Evolutionary conservation across 495 filamentous ascomycete species (phyloP), one percentile per base, ranked within the genome.

Genomic region (Antarctomyces pellizariae): DNA sequence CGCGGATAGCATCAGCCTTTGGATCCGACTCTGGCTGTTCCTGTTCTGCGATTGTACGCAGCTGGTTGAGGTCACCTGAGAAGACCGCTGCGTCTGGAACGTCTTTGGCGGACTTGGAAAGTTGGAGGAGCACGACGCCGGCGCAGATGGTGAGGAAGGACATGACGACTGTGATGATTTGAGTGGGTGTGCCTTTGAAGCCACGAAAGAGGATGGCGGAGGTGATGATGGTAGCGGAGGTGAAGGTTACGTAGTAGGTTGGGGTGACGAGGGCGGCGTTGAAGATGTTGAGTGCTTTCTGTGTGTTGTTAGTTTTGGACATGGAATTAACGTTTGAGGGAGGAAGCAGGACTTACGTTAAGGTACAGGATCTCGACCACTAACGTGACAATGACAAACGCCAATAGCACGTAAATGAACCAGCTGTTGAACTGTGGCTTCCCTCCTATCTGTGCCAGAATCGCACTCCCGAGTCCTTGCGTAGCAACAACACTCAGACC

Each of bases 211-310:
- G 56, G 13, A 97, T 67, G 4, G 83, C 78, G 0, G 80, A 92
- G 5, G 79, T 84, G 33, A 95, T 65, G 36, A 97, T 92, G 3
- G 86, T 97, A 9, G 78, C 68, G 39, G 69, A 86, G 23, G 86
- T 97, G 48, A 97, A 97, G 55, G 78, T 82, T 34, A 97, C 86
- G 44, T 97, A 97, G 50, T 97, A 97, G 3, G 86, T 97, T 0
- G 86, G 86, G 0, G 86, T 97, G 28, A 97, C 86, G 32, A 97
- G 63, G 1, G 86, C 86, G 16, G 86, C 89, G 43, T 97, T 97
- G 58, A 86, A 97, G 24, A 97, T 41, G 45, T 97, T 97, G 21
- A 97, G 61, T 10, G 86, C 86, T 93, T 97, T 97, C 86, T 97
- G 50, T 37, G 37, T 17, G 18, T 6, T 7, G 33, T 53, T 26